Conservation (phyloP, 2,329 filamentous ascomycete genomes). For the Periconia macrospinosa region DNA sequence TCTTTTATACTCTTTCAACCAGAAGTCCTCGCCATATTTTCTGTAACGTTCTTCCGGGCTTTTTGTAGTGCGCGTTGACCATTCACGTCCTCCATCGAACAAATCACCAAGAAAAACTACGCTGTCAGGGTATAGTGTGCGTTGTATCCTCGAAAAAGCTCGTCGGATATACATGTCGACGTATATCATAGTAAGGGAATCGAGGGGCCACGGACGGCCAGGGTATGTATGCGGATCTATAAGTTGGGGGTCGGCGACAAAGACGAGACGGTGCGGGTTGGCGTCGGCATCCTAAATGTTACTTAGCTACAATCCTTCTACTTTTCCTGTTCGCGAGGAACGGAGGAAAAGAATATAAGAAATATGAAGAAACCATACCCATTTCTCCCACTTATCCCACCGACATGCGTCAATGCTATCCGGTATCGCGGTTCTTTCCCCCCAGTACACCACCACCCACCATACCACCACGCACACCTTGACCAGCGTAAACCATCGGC, state of each 20-base stretch:
- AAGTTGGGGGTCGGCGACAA: conserved; percentile 88
- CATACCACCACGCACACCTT: conserved; percentile 69
- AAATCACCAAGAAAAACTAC: conserved; percentile 91
- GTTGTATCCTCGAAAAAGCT: conserved; percentile 77
- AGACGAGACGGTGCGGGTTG: conserved; percentile 78
- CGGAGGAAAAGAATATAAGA: not conserved
- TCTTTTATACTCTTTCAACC: conserved; percentile 82
- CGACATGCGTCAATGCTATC: conserved; percentile 70
- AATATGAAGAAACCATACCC: conserved; percentile 63
- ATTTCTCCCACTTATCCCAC: conserved; percentile 90
- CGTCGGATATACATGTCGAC: conserved; percentile 90
- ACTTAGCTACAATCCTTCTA: conserved; percentile 9
- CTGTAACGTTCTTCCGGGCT: conserved; percentile 69
- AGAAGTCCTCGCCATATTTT: conserved; percentile 78
- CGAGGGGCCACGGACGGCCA: conserved; percentile 75
- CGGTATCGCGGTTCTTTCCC: conserved; percentile 78
- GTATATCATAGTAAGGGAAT: conserved; percentile 66
- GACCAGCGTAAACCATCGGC: conserved; percentile 28
- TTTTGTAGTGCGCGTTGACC: conserved; percentile 65
- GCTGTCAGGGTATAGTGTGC: conserved; percentile 77
- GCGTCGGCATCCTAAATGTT: conserved; percentile 69
- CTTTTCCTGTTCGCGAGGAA: not conserved
- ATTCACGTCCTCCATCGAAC: conserved; percentile 94
- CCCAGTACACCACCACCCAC: conserved; percentile 78
- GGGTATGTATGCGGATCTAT: conserved; percentile 96